Evolutionary conservation across 805 yeast genomes (phyloP).

Genomic region (Starmera dryadoides): DNA sequence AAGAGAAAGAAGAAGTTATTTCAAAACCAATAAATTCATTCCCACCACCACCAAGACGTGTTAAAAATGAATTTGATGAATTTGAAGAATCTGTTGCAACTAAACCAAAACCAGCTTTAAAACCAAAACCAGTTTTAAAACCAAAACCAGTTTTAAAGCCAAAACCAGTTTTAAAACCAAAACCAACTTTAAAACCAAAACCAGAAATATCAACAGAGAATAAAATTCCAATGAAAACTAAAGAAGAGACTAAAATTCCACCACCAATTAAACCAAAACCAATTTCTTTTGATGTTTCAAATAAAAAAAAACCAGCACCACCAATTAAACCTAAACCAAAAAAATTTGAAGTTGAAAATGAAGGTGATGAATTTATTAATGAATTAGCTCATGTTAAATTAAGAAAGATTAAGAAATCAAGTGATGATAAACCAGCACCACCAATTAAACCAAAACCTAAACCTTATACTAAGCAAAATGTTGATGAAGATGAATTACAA

Average conservation of each 20-base stretch:
- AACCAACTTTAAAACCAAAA: constrained; percentile 12
- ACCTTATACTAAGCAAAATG: constrained; percentile 7
- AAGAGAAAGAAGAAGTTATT: neutral
- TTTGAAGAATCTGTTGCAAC: neutral
- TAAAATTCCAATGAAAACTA: neutral
- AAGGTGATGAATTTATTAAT: neutral
- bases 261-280: constrained; percentile 1
- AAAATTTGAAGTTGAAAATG: neutral
- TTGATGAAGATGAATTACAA: neutral
- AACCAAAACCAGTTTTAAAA: neutral
- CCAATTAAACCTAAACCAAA: neutral
- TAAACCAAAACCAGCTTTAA: neutral
- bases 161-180: constrained; percentile 16
- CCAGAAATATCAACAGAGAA: constrained; percentile 7
- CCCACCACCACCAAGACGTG: constrained; percentile 8
- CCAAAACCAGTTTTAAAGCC: neutral
- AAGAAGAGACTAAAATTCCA: neutral
- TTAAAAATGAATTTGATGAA: neutral
- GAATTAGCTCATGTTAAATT: constrained; percentile 7
- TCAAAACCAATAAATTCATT: constrained; percentile 2
- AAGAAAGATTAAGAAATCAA: neutral
- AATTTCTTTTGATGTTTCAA: neutral
- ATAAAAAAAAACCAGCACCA: constrained; percentile 1
- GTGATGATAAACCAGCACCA: neutral
- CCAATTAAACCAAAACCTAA: constrained; percentile 1